Evolutionary conservation across 257 asterid genomes (phyloP).

Genomic region (Lycium ferocissimum): DNA sequence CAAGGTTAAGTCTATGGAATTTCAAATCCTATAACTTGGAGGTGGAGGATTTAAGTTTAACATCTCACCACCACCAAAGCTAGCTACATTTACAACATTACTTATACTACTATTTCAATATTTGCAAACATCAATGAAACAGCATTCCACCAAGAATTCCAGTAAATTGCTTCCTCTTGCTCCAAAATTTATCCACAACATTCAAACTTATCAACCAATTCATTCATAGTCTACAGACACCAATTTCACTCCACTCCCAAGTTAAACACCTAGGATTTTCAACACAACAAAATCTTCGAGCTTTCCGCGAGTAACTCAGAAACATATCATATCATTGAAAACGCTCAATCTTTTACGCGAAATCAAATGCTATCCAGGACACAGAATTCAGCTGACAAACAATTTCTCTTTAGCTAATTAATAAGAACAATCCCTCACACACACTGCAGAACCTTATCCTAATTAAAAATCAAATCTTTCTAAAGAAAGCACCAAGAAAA

Average conservation of each 20-base stretch:
- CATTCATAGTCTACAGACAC: background rate
- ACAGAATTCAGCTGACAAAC: background rate
- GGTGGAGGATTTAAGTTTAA: slow-evolving; percentile 33
- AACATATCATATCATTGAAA: background rate
- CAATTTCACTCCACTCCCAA: background rate
- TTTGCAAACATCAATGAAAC: slow-evolving; percentile 27
- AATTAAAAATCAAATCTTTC: slow-evolving; percentile 31
- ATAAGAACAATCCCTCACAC: background rate
- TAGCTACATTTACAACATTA: slow-evolving; percentile 17
- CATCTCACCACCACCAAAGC: slow-evolving; percentile 46
- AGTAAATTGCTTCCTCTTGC: slow-evolving; percentile 10
- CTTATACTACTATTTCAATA: slow-evolving; percentile 5
- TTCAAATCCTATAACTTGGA: slow-evolving; percentile 37
- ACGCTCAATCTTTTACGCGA: background rate
- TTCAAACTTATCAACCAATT: background rate
- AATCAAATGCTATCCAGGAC: background rate
- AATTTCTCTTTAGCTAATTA: slow-evolving; percentile 17
- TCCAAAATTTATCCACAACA: slow-evolving; percentile 4
- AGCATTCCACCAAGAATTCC: slow-evolving; percentile 32
- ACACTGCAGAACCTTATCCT: slow-evolving; percentile 33
- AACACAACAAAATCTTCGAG: background rate
- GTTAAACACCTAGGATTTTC: slow-evolving; percentile 20
- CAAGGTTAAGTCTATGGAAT: background rate
- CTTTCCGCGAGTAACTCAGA: background rate
- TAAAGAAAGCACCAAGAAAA: slow-evolving; percentile 30